Conservation (phyloP, 805 yeast species). For the Metschnikowia drakensbergensis region DNA sequence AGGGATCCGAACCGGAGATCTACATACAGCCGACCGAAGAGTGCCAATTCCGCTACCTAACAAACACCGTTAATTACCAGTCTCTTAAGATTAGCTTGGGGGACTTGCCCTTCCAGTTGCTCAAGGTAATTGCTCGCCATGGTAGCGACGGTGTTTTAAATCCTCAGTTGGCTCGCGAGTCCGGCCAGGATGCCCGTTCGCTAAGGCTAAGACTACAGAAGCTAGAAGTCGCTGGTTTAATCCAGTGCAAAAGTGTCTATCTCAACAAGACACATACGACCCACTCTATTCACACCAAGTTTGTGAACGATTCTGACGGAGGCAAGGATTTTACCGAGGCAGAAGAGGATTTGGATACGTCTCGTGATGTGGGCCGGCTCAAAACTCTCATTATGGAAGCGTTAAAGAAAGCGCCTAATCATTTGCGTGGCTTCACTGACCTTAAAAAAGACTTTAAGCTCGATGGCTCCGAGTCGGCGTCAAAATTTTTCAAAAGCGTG, state of each 20-base stretch:
- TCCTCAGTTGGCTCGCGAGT: constrained; percentile 48
- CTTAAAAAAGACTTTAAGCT: constrained; percentile 56
- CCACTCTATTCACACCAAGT: constrained; percentile 49
- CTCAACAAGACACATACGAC: constrained; percentile 50
- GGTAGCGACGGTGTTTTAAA: constrained; percentile 58
- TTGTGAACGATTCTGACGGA: constrained; percentile 25
- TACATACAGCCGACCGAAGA: constrained; percentile 44
- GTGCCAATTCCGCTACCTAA: constrained; percentile 53
- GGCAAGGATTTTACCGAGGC: constrained; percentile 8
- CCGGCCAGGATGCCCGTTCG: constrained; percentile 71
- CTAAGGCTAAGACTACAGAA: constrained; percentile 58
- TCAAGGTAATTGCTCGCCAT: constrained; percentile 57
- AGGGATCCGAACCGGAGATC: constrained; percentile 17
- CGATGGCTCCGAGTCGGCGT: constrained; percentile 35
- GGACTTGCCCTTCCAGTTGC: constrained; percentile 47
- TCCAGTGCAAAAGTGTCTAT: constrained; percentile 36
- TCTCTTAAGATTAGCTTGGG: constrained; percentile 53
- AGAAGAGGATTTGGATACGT: constrained; percentile 23
- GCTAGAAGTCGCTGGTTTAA: constrained; percentile 47
- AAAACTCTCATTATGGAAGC: constrained; percentile 42
- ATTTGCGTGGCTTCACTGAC: constrained; percentile 58
- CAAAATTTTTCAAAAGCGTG: constrained; percentile 48
- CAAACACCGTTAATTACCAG: constrained; percentile 46
- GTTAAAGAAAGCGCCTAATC: constrained; percentile 55
- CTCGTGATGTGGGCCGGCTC: constrained; percentile 28